Base-by-base conservation (phyloP, 2,329 filamentous ascomycete species). In the Colletotrichum destructivum region DNA sequence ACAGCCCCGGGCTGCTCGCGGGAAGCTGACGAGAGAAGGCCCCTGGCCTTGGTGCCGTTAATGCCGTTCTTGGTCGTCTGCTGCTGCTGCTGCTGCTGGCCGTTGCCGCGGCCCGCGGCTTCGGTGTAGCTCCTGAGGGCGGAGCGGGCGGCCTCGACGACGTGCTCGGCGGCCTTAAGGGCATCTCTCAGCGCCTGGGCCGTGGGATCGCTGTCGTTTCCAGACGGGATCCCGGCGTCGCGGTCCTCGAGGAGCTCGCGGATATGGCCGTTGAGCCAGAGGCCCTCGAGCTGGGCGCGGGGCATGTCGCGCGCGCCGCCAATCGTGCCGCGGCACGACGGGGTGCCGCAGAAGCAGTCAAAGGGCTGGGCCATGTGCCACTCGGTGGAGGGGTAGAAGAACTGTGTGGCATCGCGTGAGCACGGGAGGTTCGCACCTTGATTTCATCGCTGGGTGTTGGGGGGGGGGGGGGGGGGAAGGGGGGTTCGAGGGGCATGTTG, bases 311-410 rank as follows among this genome's bases (percentile, higher is more conserved):
- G 86, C 15, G 92, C 92, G 18, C 92, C 92, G 54, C 82, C 80
- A 74, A 94, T 92, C 74, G 80, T 84, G 18, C 91, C 91, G 63
- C 86, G 85, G 81, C 92, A 94, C 23, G 83, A 82, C 0, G 83
- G 75, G 5, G 84, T 85, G 73, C 86, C 85, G 78, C 92, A 94
- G 71, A 88, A 83, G 79, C 92, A 94, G 71, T 88, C 82, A 78
- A 94, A 94, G 4, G 90, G 87, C 83, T 94, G 92, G 42, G 89
- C 89, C 92, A 94, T 93, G 77, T 85, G 77, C 91, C 91, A 94
- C 81, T 94, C 92, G 1, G 91, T 93, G 65, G 90, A 93, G 4
- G 92, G 91, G 76, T 94, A 94, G 82, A 94, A 94, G 83, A 93
- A 94, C 78, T 89, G n/a, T 4, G 31, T 35, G 31, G 31, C 38